Base-by-base conservation (phyloP, 2,329 filamentous ascomycete species). In the Xenoacremonium recifei region DNA sequence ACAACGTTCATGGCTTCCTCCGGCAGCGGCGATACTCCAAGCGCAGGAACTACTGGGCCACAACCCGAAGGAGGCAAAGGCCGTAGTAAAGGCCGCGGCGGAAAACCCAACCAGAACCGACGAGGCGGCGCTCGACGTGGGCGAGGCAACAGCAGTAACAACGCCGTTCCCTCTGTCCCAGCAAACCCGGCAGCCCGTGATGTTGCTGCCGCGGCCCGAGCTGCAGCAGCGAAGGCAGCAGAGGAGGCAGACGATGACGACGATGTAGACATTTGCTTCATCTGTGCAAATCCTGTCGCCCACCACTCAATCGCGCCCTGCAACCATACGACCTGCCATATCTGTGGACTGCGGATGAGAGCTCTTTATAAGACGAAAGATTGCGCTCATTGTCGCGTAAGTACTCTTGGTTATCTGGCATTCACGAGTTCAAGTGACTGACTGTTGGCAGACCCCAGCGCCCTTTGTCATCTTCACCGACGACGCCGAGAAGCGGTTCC, bases 261-360 rank as follows among this genome's bases (percentile, higher is more conserved):
- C 20, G 86, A 90, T 42, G 84, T 76, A 19, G 90, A 96, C 49
- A 79, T 96, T 47, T 99, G 93, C 79, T 97, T 97, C 68, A 99
- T 99, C 60, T 99, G 93, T 68, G 92, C 93, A 42, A 96, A 91
- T 51, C 81, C 85, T 3, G 85, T 99, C 35, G 82, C 87, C 36
- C 90, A 97, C 70, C 84, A 89, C 56, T 87, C 91, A 9, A 82
- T 99, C 51, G 84, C 91, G 21, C 92, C 93, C 16, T 99, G 93
- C 69, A 97, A 96, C 66, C 93, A 99, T 69, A 80, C 88, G 43
- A 96, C 92, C 36, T 99, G 93, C 63, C 93, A 99, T 69, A 96
- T 97, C 51, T 99, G 93, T 66, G 85, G 90, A 9, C 71, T 99
- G 54, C 81, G 93, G 45, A 81, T 97, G 80, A 81, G 93, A 55